A percentile compares a stretch with the other conserved stretches of the same genome.
phyloP scores from a whole-genome alignment of 805 yeast genomes.

The Phaffomyces thermotolerans region DNA sequence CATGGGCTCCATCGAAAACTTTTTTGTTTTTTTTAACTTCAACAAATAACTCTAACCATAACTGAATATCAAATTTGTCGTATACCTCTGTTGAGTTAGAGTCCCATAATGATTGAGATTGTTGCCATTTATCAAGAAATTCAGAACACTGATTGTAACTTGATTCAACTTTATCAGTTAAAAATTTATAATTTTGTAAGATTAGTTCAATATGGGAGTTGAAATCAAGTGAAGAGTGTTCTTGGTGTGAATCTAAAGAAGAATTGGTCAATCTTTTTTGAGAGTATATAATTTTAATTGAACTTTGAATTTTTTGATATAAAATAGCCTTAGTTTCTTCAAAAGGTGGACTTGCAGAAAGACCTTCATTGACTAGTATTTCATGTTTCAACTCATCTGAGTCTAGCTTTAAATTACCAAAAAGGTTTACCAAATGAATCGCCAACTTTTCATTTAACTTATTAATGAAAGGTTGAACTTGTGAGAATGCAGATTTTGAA shows the following conservation, averaged over 20 bases:
- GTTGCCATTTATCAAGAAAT: constrained; percentile 46
- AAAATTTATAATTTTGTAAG: constrained; percentile 13
- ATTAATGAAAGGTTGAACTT: constrained; percentile 26
- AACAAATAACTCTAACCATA: constrained; percentile 43
- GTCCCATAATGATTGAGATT: constrained; percentile 55
- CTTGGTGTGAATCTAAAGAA: constrained; percentile 14
- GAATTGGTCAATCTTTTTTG: constrained; percentile 23
- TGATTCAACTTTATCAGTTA: constrained; percentile 27
- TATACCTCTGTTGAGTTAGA: constrained; percentile 36
- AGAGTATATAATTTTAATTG: constrained; percentile 14
- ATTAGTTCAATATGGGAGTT: constrained; percentile 2
- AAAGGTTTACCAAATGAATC: constrained; percentile 25
- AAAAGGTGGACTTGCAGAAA: constrained; percentile 35
- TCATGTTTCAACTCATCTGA: constrained; percentile 16
- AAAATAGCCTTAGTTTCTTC: constrained; percentile 29
- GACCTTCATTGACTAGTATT: constrained; percentile 29
- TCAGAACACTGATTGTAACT: constrained; percentile 23
- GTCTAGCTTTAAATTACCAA: constrained; percentile 8
- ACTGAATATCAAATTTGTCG: constrained; percentile 26
- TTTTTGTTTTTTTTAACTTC: constrained; percentile 37
- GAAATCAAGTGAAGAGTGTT: constrained; percentile 4
- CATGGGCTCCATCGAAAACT: constrained; percentile 45
- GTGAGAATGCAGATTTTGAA: constrained; percentile 30
- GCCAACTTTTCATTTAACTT: constrained; percentile 28
- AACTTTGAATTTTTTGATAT: constrained; percentile 21